These are phyloP conservation scores for Adansonia digitata DNA, from an alignment of 345 rosid genomes.

Conservation along the genomic window DNA sequence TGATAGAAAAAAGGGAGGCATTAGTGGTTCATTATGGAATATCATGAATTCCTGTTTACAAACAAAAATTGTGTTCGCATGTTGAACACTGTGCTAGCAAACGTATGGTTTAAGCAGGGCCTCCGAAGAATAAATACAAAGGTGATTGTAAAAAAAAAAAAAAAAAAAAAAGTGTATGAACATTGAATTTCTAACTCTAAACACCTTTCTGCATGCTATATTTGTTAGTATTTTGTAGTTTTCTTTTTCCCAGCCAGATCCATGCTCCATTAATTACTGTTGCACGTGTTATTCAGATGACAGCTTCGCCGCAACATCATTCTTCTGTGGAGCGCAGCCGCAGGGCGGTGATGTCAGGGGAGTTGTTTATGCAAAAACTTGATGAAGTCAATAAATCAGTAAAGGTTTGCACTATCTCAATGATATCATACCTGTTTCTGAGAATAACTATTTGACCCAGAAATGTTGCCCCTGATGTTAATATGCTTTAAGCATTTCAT, in stretches of 20 bases:
- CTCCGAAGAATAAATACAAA: too few relatives aligned
- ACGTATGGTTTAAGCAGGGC: too few relatives aligned
- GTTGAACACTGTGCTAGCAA: neutral
- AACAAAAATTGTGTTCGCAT: neutral
- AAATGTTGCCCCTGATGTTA: neutral
- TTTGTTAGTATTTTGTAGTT: neutral
- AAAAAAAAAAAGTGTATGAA: too few relatives aligned
- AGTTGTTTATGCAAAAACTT: constrained; percentile 45
- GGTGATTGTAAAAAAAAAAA: too few relatives aligned
- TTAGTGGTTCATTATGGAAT: neutral
- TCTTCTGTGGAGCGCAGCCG: constrained; percentile 37
- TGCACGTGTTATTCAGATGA: constrained; percentile 29
- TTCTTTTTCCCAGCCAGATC: neutral
- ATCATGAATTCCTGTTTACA: neutral
- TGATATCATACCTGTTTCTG: neutral
- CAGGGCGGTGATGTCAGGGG: constrained; percentile 23
- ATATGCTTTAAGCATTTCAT: neutral
- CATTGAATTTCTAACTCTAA: too few relatives aligned
- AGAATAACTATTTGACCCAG: neutral
- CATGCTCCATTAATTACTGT: neutral
- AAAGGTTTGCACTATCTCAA: constrained; percentile 1
- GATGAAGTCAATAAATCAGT: constrained; percentile 50
- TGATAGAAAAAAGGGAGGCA: neutral
- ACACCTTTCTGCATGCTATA: too few relatives aligned
- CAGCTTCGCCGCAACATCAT: constrained; percentile 36